Conservation (phyloP, 257 asterid species). For the Cinchona pubescens region DNA sequence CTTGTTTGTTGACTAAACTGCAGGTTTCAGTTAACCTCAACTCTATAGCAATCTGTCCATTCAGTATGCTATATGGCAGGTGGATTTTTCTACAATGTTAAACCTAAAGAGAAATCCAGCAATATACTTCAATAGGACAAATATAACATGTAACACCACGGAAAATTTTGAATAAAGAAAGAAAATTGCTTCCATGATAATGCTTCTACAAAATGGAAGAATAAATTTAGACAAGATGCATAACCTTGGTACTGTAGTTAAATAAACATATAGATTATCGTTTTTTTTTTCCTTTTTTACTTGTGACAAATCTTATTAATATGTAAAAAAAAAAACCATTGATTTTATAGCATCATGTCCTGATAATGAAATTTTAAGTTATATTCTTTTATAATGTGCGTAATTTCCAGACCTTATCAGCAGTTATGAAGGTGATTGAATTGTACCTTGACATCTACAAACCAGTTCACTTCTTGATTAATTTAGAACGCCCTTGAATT, state of each 20-base stretch:
- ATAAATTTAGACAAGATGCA: neutral
- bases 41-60: neutral
- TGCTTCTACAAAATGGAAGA: neutral
- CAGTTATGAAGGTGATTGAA: neutral
- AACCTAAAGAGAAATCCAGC: neutral
- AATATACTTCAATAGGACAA: neutral
- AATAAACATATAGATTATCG: neutral
- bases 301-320: neutral
- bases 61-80: neutral
- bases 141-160: neutral
- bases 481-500: conserved; percentile 1
- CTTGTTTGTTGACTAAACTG: neutral
- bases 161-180: neutral
- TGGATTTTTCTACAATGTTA: neutral
- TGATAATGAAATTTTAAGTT: neutral
- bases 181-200: neutral
- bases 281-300: neutral
- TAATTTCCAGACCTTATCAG: neutral
- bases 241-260: neutral
- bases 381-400: neutral
- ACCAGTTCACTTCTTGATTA: conserved; percentile 9
- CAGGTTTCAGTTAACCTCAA: neutral
- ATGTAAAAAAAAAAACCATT: neutral
- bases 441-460: conserved; percentile 10
- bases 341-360: neutral